phyloP scores from a whole-genome alignment of 2,329 filamentous ascomycete genomes.

The Neofusicoccum sp. region DNA sequence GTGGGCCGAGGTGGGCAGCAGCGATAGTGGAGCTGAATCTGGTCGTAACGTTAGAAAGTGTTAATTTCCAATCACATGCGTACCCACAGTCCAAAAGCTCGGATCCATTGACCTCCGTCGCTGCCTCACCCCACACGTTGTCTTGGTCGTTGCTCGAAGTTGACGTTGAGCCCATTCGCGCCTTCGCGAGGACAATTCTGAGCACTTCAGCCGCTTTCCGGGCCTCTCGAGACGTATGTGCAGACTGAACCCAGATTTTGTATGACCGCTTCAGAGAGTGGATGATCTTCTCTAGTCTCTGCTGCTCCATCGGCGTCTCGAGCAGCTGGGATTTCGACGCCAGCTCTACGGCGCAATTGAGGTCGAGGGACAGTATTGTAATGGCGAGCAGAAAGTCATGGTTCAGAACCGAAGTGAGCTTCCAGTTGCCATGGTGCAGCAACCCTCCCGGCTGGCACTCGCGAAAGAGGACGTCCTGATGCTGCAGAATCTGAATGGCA shows the following conservation, averaged over 20 bases:
- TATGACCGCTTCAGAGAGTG: background rate
- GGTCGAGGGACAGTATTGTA: constrained; percentile 48
- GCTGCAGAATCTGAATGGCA: constrained; percentile 43
- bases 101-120: background rate
- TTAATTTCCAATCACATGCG: too few relatives aligned
- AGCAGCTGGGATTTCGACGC: background rate
- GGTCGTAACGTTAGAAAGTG: too few relatives aligned
- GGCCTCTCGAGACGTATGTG: background rate
- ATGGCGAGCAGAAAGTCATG: constrained; percentile 51
- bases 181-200: background rate
- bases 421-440: constrained; percentile 44
- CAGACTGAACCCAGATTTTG: background rate
- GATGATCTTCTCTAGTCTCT: background rate
- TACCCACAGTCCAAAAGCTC: too few relatives aligned
- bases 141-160: background rate
- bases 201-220: background rate
- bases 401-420: constrained; percentile 42
- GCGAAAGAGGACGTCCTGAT: constrained; percentile 44
- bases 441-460: constrained; percentile 42
- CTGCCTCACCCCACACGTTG: background rate
- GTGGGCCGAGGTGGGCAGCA: too few relatives aligned
- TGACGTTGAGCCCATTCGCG: background rate
- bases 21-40: too few relatives aligned
- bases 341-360: constrained; percentile 24
- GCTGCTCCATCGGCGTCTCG: background rate